Evolutionary conservation across 2,329 filamentous ascomycete genomes (phyloP), one percentile per base, ranked within the genome.

Genomic region (Hortaea werneckii): DNA sequence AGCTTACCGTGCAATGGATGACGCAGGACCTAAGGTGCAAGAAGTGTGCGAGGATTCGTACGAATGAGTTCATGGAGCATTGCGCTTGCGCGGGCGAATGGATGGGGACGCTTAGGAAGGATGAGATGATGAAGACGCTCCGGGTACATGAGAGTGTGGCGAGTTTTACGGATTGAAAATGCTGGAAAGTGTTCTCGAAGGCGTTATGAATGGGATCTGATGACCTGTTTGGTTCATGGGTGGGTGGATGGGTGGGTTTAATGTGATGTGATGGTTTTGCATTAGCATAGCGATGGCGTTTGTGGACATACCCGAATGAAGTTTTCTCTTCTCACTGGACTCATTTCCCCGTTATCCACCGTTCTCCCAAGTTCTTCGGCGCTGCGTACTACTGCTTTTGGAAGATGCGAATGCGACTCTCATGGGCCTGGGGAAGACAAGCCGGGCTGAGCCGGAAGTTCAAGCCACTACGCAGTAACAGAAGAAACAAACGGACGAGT

Each of bases 21-120:
- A 86, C 83, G 30, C 90, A 96, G 68, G 92, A 98, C 64, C 67
- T 96, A 47, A 87, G 87, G 67, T 98, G 92, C 63, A 79, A 76
- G 29, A 87, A 87, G 55, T 82, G 78, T 57, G 65, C 65, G 37
- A 58, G 68, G 4, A 66, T 95, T 35, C 73, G 87, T 60, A 75
- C 86, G 37, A 96, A 95, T 63, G 90, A 95, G 59, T 94, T 96
- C 58, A 88, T 92, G 81, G 90, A 95, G 65, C 89, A 96, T 66
- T 98, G 94, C 67, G 84, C 82, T 8, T 98, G 92, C 71, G 87
- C 86, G 50, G 92, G 92, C 3, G 77, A 78, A 48, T 98, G 92
- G 92, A 76, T 74, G 12, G 79, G 79, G 53, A 86, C 80, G 13
- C 73, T 89, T 49, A 77, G 82, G 54, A 74, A 76, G 52, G 78